These are phyloP conservation scores for Plantago lanceolata DNA, from an alignment of 305 asterid species.

Conservation along the genomic window DNA sequence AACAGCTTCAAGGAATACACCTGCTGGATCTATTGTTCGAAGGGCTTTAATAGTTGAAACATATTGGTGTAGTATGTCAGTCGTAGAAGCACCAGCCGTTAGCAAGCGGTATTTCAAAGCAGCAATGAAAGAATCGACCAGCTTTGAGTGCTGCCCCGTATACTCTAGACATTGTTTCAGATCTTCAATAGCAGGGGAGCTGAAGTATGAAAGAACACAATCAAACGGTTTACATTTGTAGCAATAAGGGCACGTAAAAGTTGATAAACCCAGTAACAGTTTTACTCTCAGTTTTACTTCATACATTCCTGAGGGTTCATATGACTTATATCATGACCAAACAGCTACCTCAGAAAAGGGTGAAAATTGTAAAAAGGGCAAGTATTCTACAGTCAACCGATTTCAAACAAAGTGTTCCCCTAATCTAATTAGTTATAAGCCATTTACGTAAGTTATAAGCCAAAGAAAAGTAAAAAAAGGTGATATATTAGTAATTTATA, in stretches of 20 bases:
- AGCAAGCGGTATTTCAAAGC: slow-evolving; percentile 78
- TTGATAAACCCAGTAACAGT: not conserved
- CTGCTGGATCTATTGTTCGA: slow-evolving; percentile 95
- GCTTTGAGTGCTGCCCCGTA: slow-evolving; percentile 95
- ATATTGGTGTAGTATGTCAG: slow-evolving; percentile 87
- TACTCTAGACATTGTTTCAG: slow-evolving; percentile 82
- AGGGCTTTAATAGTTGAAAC: slow-evolving; percentile 95
- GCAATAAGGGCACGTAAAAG: slow-evolving; percentile 13
- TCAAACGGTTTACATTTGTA: not conserved
- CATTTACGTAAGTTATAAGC: too few relatives aligned
- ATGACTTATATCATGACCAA: too few relatives aligned
- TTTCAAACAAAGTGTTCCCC: too few relatives aligned
- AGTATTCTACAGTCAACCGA: too few relatives aligned
- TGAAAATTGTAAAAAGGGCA: too few relatives aligned
- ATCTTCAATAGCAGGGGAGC: slow-evolving; percentile 94
- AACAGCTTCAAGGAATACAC: slow-evolving; percentile 92
- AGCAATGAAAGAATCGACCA: slow-evolving; percentile 91
- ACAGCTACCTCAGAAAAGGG: too few relatives aligned
- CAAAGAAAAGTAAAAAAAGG: too few relatives aligned
- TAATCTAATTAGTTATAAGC: too few relatives aligned
- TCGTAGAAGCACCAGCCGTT: slow-evolving; percentile 97
- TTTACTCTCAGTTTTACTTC: not conserved
- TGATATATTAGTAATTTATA: too few relatives aligned
- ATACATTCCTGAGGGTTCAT: too few relatives aligned
- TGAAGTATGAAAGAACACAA: slow-evolving; percentile 37